Base-by-base conservation (phyloP, 2,329 filamentous ascomycete species). In the Phyllosticta citribraziliensis region DNA sequence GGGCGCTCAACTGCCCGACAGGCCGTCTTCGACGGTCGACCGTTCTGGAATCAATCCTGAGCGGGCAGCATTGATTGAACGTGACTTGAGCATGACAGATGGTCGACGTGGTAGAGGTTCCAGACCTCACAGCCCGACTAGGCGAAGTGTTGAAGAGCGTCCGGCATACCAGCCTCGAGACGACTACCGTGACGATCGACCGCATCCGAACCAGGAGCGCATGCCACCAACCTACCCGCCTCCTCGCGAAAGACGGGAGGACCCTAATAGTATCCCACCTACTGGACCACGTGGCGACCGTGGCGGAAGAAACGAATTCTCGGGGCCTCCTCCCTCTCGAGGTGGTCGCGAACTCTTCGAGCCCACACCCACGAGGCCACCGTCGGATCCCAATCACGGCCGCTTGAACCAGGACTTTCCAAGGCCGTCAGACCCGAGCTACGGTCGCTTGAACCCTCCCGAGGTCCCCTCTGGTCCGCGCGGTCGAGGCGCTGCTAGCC, bases 401-500 rank as follows among this genome's bases (percentile, higher is more conserved):
- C 75, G 80, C 56, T 69, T 80, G 12, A 74, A 71, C 68, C 70
- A 77, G 57, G 78, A 79, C 22, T 69, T 70, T 35, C 66, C 67
- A 20, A 70, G 74, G n/a, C 72, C 73, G 10, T 72, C 75, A 58
- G 79, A 82, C 60, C 75, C 78, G 11, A 77, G 75, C 56, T 80
- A 79, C 66, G 79, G 78, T 30, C 72, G 79, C 47, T 68, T 81
- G 19, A 82, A 80, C 63, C 71, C 71, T 27, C 73, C 74, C n/a
- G 66, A 78, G 74, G 65, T 68, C 56, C 82, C 83, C 24, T 82
- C 80, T 50, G 84, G 82, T 1, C 83, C 83, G 57, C 75, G 80
- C 62, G 74, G 74, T 66, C 69, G 72, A 63, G 76, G 73, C 63
- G 74, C 71, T 60, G 69, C 70, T 63, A 72, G 72, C n/a, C 74